phyloP scores from a whole-genome alignment of 768 basidiomycete genomes.

The Boletus rufocinnamomeus region DNA sequence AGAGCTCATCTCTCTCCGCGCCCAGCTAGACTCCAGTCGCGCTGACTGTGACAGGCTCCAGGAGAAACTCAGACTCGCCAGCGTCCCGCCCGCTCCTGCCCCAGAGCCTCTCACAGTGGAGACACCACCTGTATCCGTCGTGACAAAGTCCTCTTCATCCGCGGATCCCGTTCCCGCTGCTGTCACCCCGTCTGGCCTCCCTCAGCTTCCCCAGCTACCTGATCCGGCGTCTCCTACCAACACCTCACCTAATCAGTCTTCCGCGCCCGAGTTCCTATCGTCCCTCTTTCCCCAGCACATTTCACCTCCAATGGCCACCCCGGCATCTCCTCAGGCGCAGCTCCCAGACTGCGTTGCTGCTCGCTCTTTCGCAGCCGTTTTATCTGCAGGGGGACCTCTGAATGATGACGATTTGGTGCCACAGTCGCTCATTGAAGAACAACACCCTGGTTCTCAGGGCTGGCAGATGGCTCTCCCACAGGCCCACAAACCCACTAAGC shows the following conservation, averaged over 20 bases:
- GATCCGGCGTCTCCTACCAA: slow-evolving; percentile 3
- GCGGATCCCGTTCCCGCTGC: background rate
- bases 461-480: slow-evolving; percentile 30
- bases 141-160: slow-evolving; percentile 9
- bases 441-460: slow-evolving; percentile 12
- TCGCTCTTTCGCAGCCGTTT: slow-evolving; percentile 36
- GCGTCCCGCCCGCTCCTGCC: background rate
- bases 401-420: slow-evolving; percentile 28
- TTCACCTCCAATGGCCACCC: slow-evolving; percentile 31
- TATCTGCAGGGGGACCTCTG: slow-evolving; percentile 31
- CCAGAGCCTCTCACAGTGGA: slow-evolving; percentile 7
- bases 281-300: slow-evolving; percentile 27
- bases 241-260: slow-evolving; percentile 16
- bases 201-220: background rate
- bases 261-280: slow-evolving; percentile 18
- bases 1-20: slow-evolving; percentile 34
- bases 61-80: slow-evolving; percentile 23
- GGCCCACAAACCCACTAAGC: slow-evolving; percentile 21
- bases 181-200: slow-evolving; percentile 7
- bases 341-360: slow-evolving; percentile 38
- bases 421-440: slow-evolving; percentile 29
- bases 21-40: slow-evolving; percentile 36
- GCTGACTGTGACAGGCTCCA: slow-evolving; percentile 36
- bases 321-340: slow-evolving; percentile 37
- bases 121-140: background rate